A percentile compares a stretch with the other conserved stretches of the same genome.
These are phyloP conservation scores for Suillus discolor DNA, from an alignment of 768 basidiomycete genomes.

Conservation along the genomic window DNA sequence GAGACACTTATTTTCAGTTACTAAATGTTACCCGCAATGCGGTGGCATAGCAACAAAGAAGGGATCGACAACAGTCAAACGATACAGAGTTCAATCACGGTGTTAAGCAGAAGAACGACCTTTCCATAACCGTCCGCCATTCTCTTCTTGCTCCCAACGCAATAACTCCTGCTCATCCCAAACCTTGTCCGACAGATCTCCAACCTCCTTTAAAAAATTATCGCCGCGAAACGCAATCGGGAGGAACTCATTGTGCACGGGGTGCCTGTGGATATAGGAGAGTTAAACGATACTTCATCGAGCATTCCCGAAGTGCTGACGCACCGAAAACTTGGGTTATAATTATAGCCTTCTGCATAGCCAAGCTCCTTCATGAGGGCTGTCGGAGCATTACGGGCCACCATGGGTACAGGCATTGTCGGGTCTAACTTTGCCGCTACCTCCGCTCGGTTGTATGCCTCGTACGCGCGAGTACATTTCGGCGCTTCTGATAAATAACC, in stretches of 20 bases:
- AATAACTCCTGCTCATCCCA: slow-evolving; percentile 64
- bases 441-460: slow-evolving; percentile 73
- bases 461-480: slow-evolving; percentile 80
- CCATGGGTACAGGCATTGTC: slow-evolving; percentile 65
- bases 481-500: slow-evolving; percentile 81
- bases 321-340: slow-evolving; percentile 60
- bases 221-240: slow-evolving; percentile 49
- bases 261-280: slow-evolving; percentile 46
- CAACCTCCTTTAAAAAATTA: slow-evolving; percentile 46
- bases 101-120: slow-evolving; percentile 31
- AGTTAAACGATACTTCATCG: neutral
- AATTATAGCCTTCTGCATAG: slow-evolving; percentile 65
- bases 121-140: slow-evolving; percentile 51
- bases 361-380: slow-evolving; percentile 67
- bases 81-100: neutral
- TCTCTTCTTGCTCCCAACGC: slow-evolving; percentile 57
- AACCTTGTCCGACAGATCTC: slow-evolving; percentile 45
- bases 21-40: neutral
- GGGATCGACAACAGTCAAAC: neutral
- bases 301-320: slow-evolving; percentile 19
- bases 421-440: slow-evolving; percentile 55
- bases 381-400: slow-evolving; percentile 80
- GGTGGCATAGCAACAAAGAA: neutral
- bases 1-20: neutral
- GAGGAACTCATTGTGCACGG: slow-evolving; percentile 65